Evolutionary conservation across 2,329 filamentous ascomycete species (phyloP).

Genomic region (Teratosphaeria zuluensis): DNA sequence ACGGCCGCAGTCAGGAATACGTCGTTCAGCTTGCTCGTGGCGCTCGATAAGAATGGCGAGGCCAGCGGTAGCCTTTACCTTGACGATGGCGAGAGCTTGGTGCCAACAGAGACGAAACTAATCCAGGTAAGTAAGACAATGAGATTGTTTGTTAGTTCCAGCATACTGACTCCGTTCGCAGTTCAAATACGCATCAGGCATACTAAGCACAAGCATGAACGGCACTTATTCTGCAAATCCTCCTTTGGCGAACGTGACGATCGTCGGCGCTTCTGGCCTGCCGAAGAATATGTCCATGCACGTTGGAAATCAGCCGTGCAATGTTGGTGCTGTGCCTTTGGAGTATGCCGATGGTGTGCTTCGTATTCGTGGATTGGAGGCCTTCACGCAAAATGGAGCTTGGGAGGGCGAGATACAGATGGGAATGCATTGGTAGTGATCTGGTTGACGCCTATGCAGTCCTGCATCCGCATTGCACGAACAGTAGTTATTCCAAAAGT

Average conservation of each 20-base stretch:
- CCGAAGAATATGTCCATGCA: slow-evolving; percentile 7
- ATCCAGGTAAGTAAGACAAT: slow-evolving; percentile 30
- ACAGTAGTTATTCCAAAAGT: no score
- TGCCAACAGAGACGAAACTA: slow-evolving; percentile 45
- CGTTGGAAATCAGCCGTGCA: slow-evolving; percentile 6
- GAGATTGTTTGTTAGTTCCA: no score
- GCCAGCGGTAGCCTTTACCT: slow-evolving; percentile 57
- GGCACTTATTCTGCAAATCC: slow-evolving; percentile 13
- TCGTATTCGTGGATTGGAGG: slow-evolving; percentile 8
- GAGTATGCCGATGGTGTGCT: slow-evolving; percentile 3
- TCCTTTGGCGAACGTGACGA: slow-evolving; percentile 21
- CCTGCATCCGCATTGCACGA: no score
- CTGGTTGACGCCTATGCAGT: not conserved
- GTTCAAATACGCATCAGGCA: slow-evolving; percentile 13
- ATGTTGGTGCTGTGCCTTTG: not conserved
- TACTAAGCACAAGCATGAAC: slow-evolving; percentile 11
- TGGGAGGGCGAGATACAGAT: slow-evolving; percentile 7
- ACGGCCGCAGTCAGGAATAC: slow-evolving; percentile 9
- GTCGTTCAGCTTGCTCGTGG: slow-evolving; percentile 16
- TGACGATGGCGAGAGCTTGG: slow-evolving; percentile 63
- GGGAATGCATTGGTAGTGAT: not conserved
- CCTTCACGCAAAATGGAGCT: slow-evolving; percentile 6
- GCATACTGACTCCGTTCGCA: slow-evolving; percentile 3
- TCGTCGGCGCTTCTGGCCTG: slow-evolving; percentile 13
- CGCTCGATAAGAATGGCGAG: slow-evolving; percentile 30